Base-by-base conservation (phyloP, 495 filamentous ascomycete species). In the Xylaria flabelliformis region DNA sequence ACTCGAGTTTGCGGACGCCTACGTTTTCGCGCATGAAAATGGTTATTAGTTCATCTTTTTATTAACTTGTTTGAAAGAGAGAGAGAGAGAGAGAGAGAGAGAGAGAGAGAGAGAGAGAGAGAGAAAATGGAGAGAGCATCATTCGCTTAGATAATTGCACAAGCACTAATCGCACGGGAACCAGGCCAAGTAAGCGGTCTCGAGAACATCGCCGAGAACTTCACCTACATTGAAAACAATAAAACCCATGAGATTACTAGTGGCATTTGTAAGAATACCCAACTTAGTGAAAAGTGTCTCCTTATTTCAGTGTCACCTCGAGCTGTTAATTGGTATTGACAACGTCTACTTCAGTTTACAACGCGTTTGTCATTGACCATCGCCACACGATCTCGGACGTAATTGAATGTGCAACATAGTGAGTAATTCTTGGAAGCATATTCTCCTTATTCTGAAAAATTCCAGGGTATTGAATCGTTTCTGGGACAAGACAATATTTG, bases 331-430 rank as follows among this genome's bases (percentile, higher is more conserved):
- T 1, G 42, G n/a, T 12, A 64, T 29, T 64, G 39, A 64, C 21
- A 13, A 69, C 21, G 8, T 9, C 50, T n/a, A 1, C 50, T 32
- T 15, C 2, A 67, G 65, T 79, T 67, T 61, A 74, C 62, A 71
- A 72, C 9, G 66, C 70, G n/a, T 66, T 67, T 34, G 12, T 61
- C 15, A 77, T 82, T 56, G 79, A 80, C 46, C 73, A 79, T 56
- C 74, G 74, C 53, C 80, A 77, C 56, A 82, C 79, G 5, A 82
- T 69, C 66, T 50, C 73, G 41, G 79, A 82, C 74, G 42, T 55
- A 15, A 64, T 78, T 44, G 75, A 70, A 12, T 85, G 83, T 55
- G 77, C 82, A 4, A 75, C 77, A 4, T 85, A 76, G 44, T 48
- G 17, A 7, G 44, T 48, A 19, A n/a, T 7, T 19, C 44, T 48